Percentiles rank a stretch among this genome's conserved stretches.
Conservation (phyloP, 1,284 basidiomycete species). For the Rhodotorula sp. region DNA sequence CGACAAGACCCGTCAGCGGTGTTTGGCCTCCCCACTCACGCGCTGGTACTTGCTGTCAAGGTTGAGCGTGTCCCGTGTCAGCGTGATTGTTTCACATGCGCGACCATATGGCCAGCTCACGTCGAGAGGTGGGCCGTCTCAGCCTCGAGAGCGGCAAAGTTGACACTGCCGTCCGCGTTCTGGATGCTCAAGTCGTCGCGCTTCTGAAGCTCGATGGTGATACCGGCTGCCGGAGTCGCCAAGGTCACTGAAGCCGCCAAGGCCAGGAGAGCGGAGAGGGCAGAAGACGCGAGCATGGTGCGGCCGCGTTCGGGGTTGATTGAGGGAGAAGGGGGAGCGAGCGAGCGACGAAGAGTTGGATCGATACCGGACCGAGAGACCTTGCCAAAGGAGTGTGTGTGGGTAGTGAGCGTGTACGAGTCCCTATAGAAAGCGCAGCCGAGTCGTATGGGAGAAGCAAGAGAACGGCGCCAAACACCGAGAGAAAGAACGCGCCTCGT, state of each 20-base stretch:
- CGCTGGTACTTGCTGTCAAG: conserved; percentile 30
- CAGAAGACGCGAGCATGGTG: conserved; percentile 10
- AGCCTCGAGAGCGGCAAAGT: conserved; percentile 5
- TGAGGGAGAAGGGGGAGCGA: too few relatives aligned
- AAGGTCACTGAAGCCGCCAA: not conserved
- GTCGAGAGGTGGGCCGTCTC: conserved; percentile 2
- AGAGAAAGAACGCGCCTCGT: too few relatives aligned
- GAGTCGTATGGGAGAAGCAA: too few relatives aligned
- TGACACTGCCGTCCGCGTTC: conserved; percentile 18
- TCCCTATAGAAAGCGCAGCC: too few relatives aligned
- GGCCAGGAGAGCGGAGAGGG: conserved; percentile 1
- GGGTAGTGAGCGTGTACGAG: too few relatives aligned
- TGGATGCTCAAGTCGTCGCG: conserved; percentile 19
- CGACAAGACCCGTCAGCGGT: not conserved
- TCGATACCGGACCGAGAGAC: too few relatives aligned
- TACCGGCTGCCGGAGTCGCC: not conserved
- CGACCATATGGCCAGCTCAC: not conserved
- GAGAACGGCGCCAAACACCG: too few relatives aligned
- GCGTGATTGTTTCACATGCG: not conserved
- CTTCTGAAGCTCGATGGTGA: conserved; percentile 8
- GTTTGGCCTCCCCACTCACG: not conserved
- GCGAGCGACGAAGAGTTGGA: too few relatives aligned
- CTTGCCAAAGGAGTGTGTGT: too few relatives aligned
- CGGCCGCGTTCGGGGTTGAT: too few relatives aligned
- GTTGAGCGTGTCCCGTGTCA: not conserved